These are phyloP conservation scores for Thymus mandschuricus DNA, from an alignment of 257 asterid species.

Conservation along the genomic window DNA sequence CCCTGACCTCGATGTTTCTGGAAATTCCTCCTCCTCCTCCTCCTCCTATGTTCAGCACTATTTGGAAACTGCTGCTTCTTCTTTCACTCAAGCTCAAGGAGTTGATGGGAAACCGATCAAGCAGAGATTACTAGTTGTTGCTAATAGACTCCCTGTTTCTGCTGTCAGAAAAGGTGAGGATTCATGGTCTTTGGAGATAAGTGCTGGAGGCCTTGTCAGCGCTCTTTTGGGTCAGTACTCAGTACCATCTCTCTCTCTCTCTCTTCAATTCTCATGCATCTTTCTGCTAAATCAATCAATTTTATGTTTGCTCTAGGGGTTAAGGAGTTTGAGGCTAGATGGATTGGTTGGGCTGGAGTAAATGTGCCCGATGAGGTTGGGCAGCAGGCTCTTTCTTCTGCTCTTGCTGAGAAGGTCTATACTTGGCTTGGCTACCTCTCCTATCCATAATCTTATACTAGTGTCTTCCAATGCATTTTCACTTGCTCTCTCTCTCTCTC, in stretches of 20 bases:
- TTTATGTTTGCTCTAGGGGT: constrained; percentile 49
- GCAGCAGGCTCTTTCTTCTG: constrained; percentile 73
- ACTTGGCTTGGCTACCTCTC: background rate
- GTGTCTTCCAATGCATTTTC: background rate
- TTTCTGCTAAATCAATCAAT: no score
- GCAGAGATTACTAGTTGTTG: constrained; percentile 93
- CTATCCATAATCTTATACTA: no score
- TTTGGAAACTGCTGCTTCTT: constrained; percentile 64
- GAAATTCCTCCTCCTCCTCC: constrained; percentile 25
- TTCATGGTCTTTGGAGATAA: constrained; percentile 92
- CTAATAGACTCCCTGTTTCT: constrained; percentile 95
- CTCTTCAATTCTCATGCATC: no score
- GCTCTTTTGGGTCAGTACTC: constrained; percentile 86
- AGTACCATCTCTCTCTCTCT: background rate
- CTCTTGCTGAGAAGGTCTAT: constrained; percentile 84
- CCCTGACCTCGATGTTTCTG: constrained; percentile 47
- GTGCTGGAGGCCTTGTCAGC: constrained; percentile 98
- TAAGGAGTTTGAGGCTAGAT: constrained; percentile 86
- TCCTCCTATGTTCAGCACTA: constrained; percentile 48
- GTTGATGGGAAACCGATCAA: constrained; percentile 56
- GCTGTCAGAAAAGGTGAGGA: constrained; percentile 91
- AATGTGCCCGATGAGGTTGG: constrained; percentile 93
- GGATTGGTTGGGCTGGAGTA: constrained; percentile 99
- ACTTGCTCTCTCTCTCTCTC: constrained; percentile 22
- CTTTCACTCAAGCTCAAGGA: constrained; percentile 55